Conservation (phyloP, 768 basidiomycete species). For the Tulasnella sp. region DNA sequence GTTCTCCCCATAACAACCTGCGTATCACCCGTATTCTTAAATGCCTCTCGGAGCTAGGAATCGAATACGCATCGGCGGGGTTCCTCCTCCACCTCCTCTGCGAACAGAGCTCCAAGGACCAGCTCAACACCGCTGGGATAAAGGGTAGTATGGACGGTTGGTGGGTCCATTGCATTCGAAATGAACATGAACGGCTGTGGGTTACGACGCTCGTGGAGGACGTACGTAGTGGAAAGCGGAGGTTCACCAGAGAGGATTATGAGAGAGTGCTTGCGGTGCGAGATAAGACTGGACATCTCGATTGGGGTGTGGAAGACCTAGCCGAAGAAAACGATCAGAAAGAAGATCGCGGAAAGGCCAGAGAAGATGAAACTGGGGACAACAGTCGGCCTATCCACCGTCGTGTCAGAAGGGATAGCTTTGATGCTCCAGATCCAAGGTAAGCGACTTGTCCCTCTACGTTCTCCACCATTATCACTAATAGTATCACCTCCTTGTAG, state of each 20-base stretch:
- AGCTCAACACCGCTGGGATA: slow-evolving; percentile 37
- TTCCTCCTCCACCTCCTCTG: slow-evolving; percentile 56
- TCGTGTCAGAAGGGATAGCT: too few relatives aligned
- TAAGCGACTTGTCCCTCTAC: too few relatives aligned
- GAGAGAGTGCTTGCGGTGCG: slow-evolving; percentile 36
- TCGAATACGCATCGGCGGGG: slow-evolving; percentile 50
- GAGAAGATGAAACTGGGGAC: too few relatives aligned
- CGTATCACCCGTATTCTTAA: slow-evolving; percentile 68
- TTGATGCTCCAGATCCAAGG: too few relatives aligned
- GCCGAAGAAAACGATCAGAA: not conserved
- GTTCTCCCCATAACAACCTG: slow-evolving; percentile 59
- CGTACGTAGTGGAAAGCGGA: slow-evolving; percentile 34
- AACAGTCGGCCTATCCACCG: too few relatives aligned
- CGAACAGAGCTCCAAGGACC: slow-evolving; percentile 49
- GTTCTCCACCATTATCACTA: too few relatives aligned
- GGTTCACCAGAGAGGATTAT: slow-evolving; percentile 44
- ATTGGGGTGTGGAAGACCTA: not conserved
- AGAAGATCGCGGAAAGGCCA: too few relatives aligned
- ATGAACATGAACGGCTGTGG: slow-evolving; percentile 46
- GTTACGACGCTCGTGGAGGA: slow-evolving; percentile 38
- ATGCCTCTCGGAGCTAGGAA: slow-evolving; percentile 55
- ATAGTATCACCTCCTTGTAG: too few relatives aligned
- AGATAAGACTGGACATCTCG: slow-evolving; percentile 25
- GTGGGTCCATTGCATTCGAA: slow-evolving; percentile 64
- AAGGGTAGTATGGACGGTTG: slow-evolving; percentile 58